Base-by-base conservation (phyloP, 495 filamentous ascomycete genomes). In the Lasiosphaeriaceae sp. region DNA sequence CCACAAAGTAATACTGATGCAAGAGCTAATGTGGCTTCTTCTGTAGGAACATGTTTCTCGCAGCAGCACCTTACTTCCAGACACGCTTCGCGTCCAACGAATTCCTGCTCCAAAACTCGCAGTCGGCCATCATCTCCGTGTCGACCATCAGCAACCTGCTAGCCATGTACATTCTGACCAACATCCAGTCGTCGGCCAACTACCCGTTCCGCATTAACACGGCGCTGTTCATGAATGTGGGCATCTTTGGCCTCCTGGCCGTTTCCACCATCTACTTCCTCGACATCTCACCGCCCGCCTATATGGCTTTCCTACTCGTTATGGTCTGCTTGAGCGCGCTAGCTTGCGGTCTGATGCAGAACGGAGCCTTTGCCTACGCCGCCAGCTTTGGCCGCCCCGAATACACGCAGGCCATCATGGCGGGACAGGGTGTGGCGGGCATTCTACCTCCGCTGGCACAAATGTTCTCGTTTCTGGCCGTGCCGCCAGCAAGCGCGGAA, bases 331-430 rank as follows among this genome's bases (percentile, higher is more conserved):
- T 77, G 6, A 80, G 90, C 1, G 89, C 90, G 61, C 74, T 87
- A 60, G 91, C 89, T 0, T 84, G 91, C 0, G 95, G 89, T 0
- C 76, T 97, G 53, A 89, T 87, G 66, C 94, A 97, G 74, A 97
- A 97, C 69, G 94, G 95, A 47, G 83, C 92, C 34, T 97, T 97
- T 70, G 88, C 95, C 7, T 97, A 92, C 65, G 92, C 90, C 11
- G 82, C 90, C 8, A 86, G 87, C 24, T 96, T 96, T 60, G 90
- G 86, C 19, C 72, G 87, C 50, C 82, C 87, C 16, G 86, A 90
- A 62, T 97, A 96, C 73, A 96, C 89, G 49, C 92, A 97, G 70
- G 94, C 87, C 19, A 92, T 97, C 69, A 97, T 99, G 95, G 85
- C 85, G 22, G 94, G 94, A 9, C 94, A 99, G 69, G 95, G 85